Evolutionary conservation across 2,329 filamentous ascomycete species (phyloP), one percentile per base, ranked within the genome.

Genomic region (Aureobasidium sp.): DNA sequence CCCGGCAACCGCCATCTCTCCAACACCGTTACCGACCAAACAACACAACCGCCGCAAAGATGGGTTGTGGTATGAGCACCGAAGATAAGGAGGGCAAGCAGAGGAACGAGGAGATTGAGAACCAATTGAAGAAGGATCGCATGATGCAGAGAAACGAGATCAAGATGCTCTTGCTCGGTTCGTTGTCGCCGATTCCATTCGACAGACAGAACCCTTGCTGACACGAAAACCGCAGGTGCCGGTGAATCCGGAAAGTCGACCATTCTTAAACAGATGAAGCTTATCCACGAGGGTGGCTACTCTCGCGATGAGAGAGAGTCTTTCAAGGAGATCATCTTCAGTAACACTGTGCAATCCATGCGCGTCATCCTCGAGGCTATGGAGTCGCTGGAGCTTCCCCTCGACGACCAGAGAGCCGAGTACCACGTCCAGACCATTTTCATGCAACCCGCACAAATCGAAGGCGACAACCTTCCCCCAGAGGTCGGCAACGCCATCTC

Each of bases 1-100:
- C 15, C 25, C 36, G 45, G 57, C 57, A 34, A 20, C 11, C 44
- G 44, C 57, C 57, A 60, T 25, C 45, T 31, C 22, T 60, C 42
- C 25, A 47, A 60, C 42, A 41, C 36, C 39, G 47, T 52, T 37
- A 52, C 22, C 49, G 36, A 53, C 22, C 36, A 12, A 61, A 61
- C 48, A 36, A 53, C 39, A 45, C 44, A 49, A 41, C 53, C 27
- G 61, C 77, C 78, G 81, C 76, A 88, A 91, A 82, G 73, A 99
- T 99, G 94, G 94, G 94, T 87, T 99, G 94, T 79, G 93, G 93
- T 80, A 96, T 97, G 91, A 97, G 93, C 78, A 96, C 94, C 75
- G 94, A 97, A 83, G 94, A 97, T 82, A 97, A 97, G 88, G 94
- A 97, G 91, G 93, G 94, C 81, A 97, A 97, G 90, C 90, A 91